Evolutionary conservation across 1,284 basidiomycete species (phyloP).

Genomic region (Tausonia pullulans): DNA sequence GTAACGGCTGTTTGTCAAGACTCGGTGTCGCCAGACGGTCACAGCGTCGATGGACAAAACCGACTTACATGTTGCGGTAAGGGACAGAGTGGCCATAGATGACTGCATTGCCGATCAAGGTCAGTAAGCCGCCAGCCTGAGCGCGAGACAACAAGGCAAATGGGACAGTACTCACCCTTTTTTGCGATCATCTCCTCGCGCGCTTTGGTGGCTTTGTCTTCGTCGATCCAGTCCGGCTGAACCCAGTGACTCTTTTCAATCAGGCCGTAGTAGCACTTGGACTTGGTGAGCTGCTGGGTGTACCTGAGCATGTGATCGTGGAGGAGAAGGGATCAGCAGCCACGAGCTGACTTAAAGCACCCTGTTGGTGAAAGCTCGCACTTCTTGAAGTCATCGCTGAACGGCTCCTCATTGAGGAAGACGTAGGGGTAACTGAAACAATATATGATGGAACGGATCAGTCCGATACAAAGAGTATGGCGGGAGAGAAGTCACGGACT

Average conservation of each 20-base stretch:
- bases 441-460: background rate
- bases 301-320: conserved; percentile 38
- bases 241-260: conserved; percentile 73
- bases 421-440: conserved; percentile 42
- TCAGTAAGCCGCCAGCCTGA: background rate
- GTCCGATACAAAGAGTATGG: background rate
- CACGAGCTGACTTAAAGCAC: conserved; percentile 5
- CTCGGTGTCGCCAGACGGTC: background rate
- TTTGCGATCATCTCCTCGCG: conserved; percentile 59
- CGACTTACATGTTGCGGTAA: conserved; percentile 41
- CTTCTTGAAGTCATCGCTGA: conserved; percentile 66
- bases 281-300: conserved; percentile 52
- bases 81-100: conserved; percentile 69
- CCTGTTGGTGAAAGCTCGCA: conserved; percentile 26
- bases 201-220: conserved; percentile 49
- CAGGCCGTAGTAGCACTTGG: conserved; percentile 64
- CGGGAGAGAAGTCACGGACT: conserved; percentile 45
- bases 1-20: no score
- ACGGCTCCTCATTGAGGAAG: conserved; percentile 72
- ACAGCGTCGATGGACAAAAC: background rate
- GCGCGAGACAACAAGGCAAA: background rate
- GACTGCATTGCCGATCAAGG: conserved; percentile 3
- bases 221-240: conserved; percentile 70
- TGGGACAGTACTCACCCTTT: conserved; percentile 26
- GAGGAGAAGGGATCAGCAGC: background rate